Base-by-base conservation (phyloP, 805 yeast genomes). In the Candida pseudoglaebosa region DNA sequence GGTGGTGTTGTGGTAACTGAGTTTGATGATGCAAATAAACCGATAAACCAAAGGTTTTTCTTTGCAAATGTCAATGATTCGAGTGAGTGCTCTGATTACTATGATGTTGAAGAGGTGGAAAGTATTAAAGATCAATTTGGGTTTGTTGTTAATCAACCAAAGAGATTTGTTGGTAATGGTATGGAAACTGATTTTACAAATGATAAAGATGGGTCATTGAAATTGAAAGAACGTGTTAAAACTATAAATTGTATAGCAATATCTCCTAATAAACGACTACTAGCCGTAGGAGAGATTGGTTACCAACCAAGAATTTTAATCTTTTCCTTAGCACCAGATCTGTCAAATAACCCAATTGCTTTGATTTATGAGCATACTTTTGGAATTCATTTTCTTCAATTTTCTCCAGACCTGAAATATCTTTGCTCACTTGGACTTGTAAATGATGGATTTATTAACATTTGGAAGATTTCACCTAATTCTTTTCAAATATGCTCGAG, bases 261-360 rank as follows among this genome's bases (percentile, higher is more conserved):
- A 4, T 72, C 86, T 0, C 77, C 83, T 0, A 74, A 77, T 50
- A 68, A 64, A 28, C 65, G 57, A 32, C 47, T 77, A 4, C 54
- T 84, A 18, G 88, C 88, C 0, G 76, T 82, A 12, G 91, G 91
- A 2, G 91, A 84, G 51, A 56, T 71, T 0, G 90, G 90, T 0
- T 80, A 79, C 44, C 77, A 72, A 45, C 91, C 91, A 1, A 62
- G 89, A 14, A 68, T 84, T 2, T 57, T 81, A 15, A 47, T 82
- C 10, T 82, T 71, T 49, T 78, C 85, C 2, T 57, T 80, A 12
- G 80, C 81, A 0, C 64, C 71, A 12, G 70, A 70, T 43, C 66
- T 77, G 34, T 50, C 63, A 9, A 50, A 59, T 4, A 56, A 52
- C n/a, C 85, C 87, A 1, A 54, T 80, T 5, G 73, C 75, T 6